Evolutionary conservation across 2,329 filamentous ascomycete genomes (phyloP).

Genomic region (Fusarium mundagurra): DNA sequence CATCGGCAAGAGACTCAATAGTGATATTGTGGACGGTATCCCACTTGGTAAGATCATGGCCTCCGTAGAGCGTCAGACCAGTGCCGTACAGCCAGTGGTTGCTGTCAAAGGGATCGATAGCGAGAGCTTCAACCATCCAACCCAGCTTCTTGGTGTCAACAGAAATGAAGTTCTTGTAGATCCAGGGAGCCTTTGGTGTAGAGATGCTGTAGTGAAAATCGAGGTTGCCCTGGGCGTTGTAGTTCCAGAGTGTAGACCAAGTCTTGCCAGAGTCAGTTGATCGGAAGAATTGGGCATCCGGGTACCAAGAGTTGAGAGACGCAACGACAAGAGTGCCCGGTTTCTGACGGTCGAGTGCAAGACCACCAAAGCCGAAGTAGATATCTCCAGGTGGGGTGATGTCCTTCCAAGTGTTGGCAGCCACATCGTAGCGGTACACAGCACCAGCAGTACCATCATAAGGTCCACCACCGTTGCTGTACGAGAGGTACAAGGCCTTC

Average conservation of each 20-base stretch:
- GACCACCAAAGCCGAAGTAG: slow-evolving; percentile 65
- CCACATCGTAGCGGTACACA: slow-evolving; percentile 64
- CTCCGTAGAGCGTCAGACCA: slow-evolving; percentile 63
- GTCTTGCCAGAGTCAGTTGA: slow-evolving; percentile 64
- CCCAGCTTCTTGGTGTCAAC: slow-evolving; percentile 61
- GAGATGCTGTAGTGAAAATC: slow-evolving; percentile 59
- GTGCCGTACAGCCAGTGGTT: slow-evolving; percentile 71
- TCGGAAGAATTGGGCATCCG: slow-evolving; percentile 65
- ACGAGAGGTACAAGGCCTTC: slow-evolving; percentile 64
- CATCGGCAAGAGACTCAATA: slow-evolving; percentile 61
- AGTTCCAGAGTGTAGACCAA: slow-evolving; percentile 65
- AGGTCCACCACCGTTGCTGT: slow-evolving; percentile 64
- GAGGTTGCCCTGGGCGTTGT: slow-evolving; percentile 56
- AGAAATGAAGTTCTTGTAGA: slow-evolving; percentile 59
- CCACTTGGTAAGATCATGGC: slow-evolving; percentile 65
- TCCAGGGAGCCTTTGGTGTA: slow-evolving; percentile 62
- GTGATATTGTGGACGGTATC: slow-evolving; percentile 59
- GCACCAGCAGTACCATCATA: slow-evolving; percentile 65
- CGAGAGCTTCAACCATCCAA: slow-evolving; percentile 69
- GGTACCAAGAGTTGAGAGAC: slow-evolving; percentile 67
- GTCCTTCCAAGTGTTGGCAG: slow-evolving; percentile 60
- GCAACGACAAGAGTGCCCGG: slow-evolving; percentile 67
- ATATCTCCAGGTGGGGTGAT: slow-evolving; percentile 64
- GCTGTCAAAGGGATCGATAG: slow-evolving; percentile 67
- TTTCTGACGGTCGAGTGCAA: slow-evolving; percentile 62